Percentiles rank a stretch among this genome's conserved stretches.
phyloP scores from a whole-genome alignment of 495 filamentous ascomycete species.

The Geopyxis carbonaria region DNA sequence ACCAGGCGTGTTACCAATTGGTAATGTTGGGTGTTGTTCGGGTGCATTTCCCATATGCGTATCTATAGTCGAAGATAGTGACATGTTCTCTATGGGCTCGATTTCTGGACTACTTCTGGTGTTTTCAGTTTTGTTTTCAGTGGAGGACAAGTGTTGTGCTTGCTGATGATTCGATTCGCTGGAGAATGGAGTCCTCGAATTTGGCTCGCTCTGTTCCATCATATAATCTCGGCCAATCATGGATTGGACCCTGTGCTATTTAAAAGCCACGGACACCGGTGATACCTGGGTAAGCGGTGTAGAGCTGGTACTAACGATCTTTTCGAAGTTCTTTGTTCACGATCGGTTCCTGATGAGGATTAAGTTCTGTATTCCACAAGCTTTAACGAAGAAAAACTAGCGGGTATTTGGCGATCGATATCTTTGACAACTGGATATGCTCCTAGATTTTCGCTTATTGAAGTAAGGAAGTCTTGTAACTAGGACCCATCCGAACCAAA shows the following conservation, averaged over 20 bases:
- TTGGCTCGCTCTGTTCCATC: slow-evolving; percentile 9
- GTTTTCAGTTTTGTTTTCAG: slow-evolving; percentile 20
- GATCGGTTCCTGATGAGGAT: too few relatives aligned
- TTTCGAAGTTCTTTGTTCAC: too few relatives aligned
- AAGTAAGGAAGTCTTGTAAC: too few relatives aligned
- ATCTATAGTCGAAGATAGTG: slow-evolving; percentile 29
- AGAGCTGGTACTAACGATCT: too few relatives aligned
- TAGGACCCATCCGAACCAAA: too few relatives aligned
- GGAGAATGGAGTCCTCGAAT: slow-evolving; percentile 23
- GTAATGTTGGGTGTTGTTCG: neutral
- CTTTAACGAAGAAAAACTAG: too few relatives aligned
- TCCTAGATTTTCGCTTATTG: too few relatives aligned
- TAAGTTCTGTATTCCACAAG: too few relatives aligned
- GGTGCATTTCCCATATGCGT: slow-evolving; percentile 29
- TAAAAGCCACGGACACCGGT: too few relatives aligned
- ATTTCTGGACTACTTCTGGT: slow-evolving; percentile 23
- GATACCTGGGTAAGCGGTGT: too few relatives aligned
- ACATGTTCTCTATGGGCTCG: slow-evolving; percentile 21
- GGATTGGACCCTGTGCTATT: neutral
- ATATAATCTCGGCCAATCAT: neutral
- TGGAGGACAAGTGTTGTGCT: slow-evolving; percentile 15
- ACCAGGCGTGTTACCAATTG: slow-evolving; percentile 34
- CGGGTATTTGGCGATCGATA: too few relatives aligned
- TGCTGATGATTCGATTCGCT: slow-evolving; percentile 19
- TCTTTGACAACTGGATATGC: too few relatives aligned